Base-by-base conservation (phyloP, 768 basidiomycete species). In the Nidularia pulvinata region DNA sequence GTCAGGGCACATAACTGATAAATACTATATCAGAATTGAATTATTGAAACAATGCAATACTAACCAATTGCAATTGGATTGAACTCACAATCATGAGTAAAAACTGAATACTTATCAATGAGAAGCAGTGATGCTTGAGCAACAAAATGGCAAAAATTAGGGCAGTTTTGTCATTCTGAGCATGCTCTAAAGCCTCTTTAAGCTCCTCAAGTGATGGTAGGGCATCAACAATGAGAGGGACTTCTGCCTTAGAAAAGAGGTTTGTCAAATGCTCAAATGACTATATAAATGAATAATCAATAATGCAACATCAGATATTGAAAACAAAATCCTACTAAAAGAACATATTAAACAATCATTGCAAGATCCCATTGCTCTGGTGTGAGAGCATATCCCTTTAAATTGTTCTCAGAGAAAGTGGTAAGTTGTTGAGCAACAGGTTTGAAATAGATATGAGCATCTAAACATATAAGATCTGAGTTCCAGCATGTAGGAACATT, bases 401-500 rank as follows among this genome's bases (percentile, higher is more conserved):
- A 52, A 14, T 52, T 49, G 46, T 53, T 49, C 14, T 42, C 34
- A 1, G 52, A 25, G 30, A 30, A 30, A 7, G 42, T 48, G 13
- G 59, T 63, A 33, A 68, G 55, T 37, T 55, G 45, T 44, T 59
- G 46, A 43, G 66, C 57, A 6, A 53, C 39, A 13, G 10, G 49
- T 46, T 59, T 49, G 35, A 68, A 65, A 34, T 57, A 46, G 7
- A 59, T 14, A 53, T 68, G 64, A 11, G 60, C 54, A 7, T 42
- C 48, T 1, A 69, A 55, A 48, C 64, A 71, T 0, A 34, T 60
- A 19, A 65, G 50, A 43, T 71, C 66, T 10, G 65, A 61, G 51
- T 69, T 67, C 68, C 70, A 71, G 2, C 62, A 50, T 3, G 69
- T 70, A 30, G 68, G 61, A 48, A 69, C 62, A 25, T 57, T 59